phyloP scores from a whole-genome alignment of 2,329 filamentous ascomycete species.

The Diaporthe caulivora region DNA sequence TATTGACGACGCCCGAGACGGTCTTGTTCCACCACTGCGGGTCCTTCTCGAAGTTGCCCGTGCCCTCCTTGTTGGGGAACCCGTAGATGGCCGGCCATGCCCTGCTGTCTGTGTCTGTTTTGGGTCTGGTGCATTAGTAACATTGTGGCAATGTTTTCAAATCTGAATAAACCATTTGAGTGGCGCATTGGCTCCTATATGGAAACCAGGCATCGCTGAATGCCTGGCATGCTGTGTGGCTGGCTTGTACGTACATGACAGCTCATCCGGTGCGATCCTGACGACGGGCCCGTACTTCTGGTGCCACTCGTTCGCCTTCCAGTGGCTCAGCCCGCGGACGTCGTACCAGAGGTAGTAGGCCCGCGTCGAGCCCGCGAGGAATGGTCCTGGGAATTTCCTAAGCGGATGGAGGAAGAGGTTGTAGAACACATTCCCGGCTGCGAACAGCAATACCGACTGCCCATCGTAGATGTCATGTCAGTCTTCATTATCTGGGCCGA shows the following conservation, averaged over 20 bases:
- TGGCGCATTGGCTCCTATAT: neutral
- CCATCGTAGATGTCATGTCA: neutral
- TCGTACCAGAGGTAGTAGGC: constrained; percentile 31
- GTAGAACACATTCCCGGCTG: constrained; percentile 31
- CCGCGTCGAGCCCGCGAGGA: constrained; percentile 39
- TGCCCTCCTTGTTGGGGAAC: constrained; percentile 31
- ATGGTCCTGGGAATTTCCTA: constrained; percentile 41
- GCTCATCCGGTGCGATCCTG: constrained; percentile 33
- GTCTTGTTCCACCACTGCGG: constrained; percentile 36
- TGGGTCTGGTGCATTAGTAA: neutral
- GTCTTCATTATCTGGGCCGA: neutral
- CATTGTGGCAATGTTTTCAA: neutral
- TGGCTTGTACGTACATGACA: constrained; percentile 14
- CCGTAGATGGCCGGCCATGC: constrained; percentile 35
- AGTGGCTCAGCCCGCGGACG: constrained; percentile 31
- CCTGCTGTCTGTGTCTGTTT: constrained; percentile 4
- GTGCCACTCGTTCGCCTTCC: constrained; percentile 36
- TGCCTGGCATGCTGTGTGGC: neutral
- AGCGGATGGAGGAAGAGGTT: constrained; percentile 42
- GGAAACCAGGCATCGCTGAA: neutral
- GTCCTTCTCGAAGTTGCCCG: constrained; percentile 31
- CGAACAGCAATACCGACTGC: constrained; percentile 4
- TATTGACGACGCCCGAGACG: constrained; percentile 32
- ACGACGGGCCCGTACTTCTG: constrained; percentile 31
- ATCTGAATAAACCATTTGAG: no score